Base-by-base conservation (phyloP, 305 asterid genomes). In the Fraxinus sp. region DNA sequence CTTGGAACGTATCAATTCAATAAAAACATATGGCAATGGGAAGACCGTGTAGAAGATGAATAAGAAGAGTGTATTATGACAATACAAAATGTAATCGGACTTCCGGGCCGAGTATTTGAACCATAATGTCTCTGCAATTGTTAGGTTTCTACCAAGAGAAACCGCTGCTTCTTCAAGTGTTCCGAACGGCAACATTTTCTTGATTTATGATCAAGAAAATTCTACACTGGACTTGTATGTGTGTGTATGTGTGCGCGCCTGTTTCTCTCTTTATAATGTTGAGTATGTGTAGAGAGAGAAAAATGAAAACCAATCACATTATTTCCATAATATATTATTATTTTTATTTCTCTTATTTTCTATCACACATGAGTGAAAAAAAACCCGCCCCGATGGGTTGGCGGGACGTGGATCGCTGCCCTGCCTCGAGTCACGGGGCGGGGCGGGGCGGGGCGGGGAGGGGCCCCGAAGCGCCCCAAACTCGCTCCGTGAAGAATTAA, bases 11-110 rank as follows among this genome's bases (percentile, higher is more conserved):
- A 87, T 0, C 49, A 90, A 88, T 85, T 94, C 95, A 5, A 87
- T 30, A 46, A 88, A 18, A 39, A 92, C 84, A 83, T 81, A 91
- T 1, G 94, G 94, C 39, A 94, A 78, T 0, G 97, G 98, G 39
- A 87, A 62, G 78, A 92, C 4, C 3, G 90, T 87, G 88, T 90
- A 92, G 80, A 92, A 90, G 20, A 94, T 36, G 76, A 89, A 84
- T 82, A 92, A 83, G 85, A 94, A 94, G 3, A 92, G 32, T 0
- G 91, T 89, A 84, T 92, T 94, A 84, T 94, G 94, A 37, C 92
- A 91, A 41, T 89, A 94, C 9, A 92, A 86, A 77, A 91, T 10
- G 81, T 82, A 87, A 85, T 91, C 95, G 1, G 92, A 89, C 87
- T 91, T 92, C 22, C 22, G 70, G 55, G 90, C 94, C 3, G 96